Percentiles rank a stretch among this genome's conserved stretches.
Conservation (phyloP, 768 basidiomycete species). For the Agrocybe pediades region DNA sequence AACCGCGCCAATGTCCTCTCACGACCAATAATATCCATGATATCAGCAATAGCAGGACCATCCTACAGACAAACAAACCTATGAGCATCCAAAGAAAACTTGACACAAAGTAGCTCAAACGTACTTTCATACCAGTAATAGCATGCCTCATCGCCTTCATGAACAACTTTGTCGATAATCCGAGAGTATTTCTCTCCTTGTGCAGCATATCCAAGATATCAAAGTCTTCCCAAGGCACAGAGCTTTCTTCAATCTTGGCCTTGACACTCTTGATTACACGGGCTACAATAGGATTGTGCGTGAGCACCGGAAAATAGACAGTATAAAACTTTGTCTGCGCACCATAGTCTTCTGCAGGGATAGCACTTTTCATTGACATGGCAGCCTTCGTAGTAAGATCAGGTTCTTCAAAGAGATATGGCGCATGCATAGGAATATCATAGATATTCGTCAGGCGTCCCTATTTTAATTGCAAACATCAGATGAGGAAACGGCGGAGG, state of each 20-base stretch:
- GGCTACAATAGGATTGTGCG: slow-evolving; percentile 22
- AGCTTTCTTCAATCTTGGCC: slow-evolving; percentile 29
- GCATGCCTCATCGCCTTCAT: slow-evolving; percentile 79
- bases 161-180: slow-evolving; percentile 50
- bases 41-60: slow-evolving; percentile 48
- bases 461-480: slow-evolving; percentile 32
- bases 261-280: slow-evolving; percentile 31
- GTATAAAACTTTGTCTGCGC: slow-evolving; percentile 7
- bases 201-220: slow-evolving; percentile 37
- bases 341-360: slow-evolving; percentile 49
- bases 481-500: background rate
- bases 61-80: slow-evolving; percentile 37
- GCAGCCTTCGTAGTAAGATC: slow-evolving; percentile 59
- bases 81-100: background rate
- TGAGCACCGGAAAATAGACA: background rate
- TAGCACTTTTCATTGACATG: slow-evolving; percentile 45
- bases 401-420: slow-evolving; percentile 81
- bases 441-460: slow-evolving; percentile 69
- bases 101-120: slow-evolving; percentile 12
- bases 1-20: slow-evolving; percentile 42
- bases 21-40: slow-evolving; percentile 43
- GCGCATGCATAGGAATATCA: slow-evolving; percentile 68
- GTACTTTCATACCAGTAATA: slow-evolving; percentile 83
- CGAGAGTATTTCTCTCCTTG: slow-evolving; percentile 39
- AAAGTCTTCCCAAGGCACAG: slow-evolving; percentile 31